A percentile compares a stretch with the other conserved stretches of the same genome.
Conservation (phyloP, 75 land plant species). For the Cryptomeria japonica region DNA sequence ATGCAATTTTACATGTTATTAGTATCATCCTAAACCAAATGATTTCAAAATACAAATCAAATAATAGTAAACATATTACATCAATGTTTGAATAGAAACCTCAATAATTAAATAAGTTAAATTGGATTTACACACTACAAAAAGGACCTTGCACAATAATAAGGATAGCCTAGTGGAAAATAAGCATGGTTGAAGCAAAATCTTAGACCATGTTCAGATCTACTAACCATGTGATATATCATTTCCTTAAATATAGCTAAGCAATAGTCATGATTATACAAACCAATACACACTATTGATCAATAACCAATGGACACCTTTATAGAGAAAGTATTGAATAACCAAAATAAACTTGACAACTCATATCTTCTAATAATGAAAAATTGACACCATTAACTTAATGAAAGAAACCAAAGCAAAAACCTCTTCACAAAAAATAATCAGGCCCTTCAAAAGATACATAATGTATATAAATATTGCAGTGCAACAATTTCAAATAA, state of each 20-base stretch:
- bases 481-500: not conserved
- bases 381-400: not conserved
- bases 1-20: no score
- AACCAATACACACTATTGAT: not conserved
- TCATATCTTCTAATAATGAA: not conserved
- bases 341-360: not conserved
- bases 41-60: no score
- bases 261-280: not conserved
- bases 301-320: not conserved
- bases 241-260: not conserved
- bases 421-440: not conserved
- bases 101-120: not conserved
- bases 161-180: not conserved
- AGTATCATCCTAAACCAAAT: no score
- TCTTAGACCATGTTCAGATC: not conserved
- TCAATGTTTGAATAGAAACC: not conserved
- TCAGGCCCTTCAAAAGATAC: not conserved
- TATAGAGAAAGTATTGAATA: not conserved
- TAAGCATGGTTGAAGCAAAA: not conserved
- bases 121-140: not conserved
- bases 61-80: no score
- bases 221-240: not conserved
- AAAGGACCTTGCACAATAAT: not conserved
- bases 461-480: not conserved
- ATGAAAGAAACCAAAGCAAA: not conserved